Conservation (phyloP, 148 eudicot species). For the Diospyros lotus region DNA sequence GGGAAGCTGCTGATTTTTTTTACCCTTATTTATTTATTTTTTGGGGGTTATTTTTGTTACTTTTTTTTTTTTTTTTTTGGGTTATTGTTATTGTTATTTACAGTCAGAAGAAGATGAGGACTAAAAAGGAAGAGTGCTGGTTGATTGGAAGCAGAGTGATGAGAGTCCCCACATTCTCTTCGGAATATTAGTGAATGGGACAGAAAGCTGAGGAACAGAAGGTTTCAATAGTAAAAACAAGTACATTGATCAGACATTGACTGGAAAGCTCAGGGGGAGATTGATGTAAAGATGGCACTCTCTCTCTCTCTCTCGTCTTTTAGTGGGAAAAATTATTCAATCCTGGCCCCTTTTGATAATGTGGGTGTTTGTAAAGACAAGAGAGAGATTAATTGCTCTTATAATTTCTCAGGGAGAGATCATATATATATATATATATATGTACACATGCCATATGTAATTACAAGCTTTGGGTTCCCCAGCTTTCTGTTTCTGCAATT, state of each 20-base stretch:
- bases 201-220: constrained; percentile 61
- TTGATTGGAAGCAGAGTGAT: constrained; percentile 22
- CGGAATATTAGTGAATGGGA: constrained; percentile 44
- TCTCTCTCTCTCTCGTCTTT: constrained; percentile 6
- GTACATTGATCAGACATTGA: constrained; percentile 30
- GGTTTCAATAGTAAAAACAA: constrained; percentile 32
- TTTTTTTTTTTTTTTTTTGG: neutral
- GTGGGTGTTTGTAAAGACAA: neutral
- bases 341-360: neutral
- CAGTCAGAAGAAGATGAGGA: constrained; percentile 11
- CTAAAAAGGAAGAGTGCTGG: constrained; percentile 5
- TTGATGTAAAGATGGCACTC: constrained; percentile 23
- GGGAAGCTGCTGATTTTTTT: neutral
- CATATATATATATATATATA: neutral
- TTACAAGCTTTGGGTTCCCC: constrained; percentile 7
- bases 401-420: neutral
- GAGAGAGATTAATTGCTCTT: too few species aligned
- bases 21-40: neutral
- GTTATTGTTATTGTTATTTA: constrained; percentile 8
- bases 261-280: constrained; percentile 28
- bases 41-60: neutral
- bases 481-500: constrained; percentile 2
- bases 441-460: too few species aligned
- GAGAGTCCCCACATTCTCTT: constrained; percentile 27
- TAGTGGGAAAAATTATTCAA: constrained; percentile 13